Base-by-base conservation (phyloP, 148 eudicot genomes). In the Rhododendron ferrugineum region DNA sequence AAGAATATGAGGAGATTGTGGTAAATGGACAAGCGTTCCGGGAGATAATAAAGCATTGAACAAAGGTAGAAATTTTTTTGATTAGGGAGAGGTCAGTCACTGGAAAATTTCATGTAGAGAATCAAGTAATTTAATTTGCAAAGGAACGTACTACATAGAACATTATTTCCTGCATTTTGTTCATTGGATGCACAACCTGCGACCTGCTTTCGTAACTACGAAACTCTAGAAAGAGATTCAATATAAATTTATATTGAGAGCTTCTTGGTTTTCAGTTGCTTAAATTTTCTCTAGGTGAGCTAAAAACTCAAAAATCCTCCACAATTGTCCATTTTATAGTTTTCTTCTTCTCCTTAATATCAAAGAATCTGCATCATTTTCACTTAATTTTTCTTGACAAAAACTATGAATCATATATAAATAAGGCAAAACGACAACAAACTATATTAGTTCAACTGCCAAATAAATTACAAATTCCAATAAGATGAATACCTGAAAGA, bases 401-500 rank as follows among this genome's bases (percentile, higher is more conserved):
- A 49, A 8, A 23, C 14, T 18, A 8, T 3, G 9, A 46, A 47
- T 26, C 52, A 2, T 13, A 16, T 26, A 23, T 13, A 26, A 13
- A 1, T 14, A 49, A 28, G 62, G 22, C 37, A 50, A 18, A 49
- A 79, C 3, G 20, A 34, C 8, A 26, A 26, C 16, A 58, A 81
- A 60, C n/a, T 66, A 26, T 22, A 62, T 6, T 73, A 40, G 6
- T 62, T 42, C 36, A 40, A 40, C 20, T 16, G 34, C 40, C 7
- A 82, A 36, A 26, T 14, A 50, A 34, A 14, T 5, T 23, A 62
- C 3, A 18, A 66, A 16, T 42, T 56, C 26, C 76, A 30, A 76
- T 44, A 54, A 30, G 81, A 11, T 20, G 81, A 11, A 28, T 86
- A 86, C 87, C 87, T 86, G 84, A 81, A 58, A 68, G 42, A 58